A percentile compares a stretch with the other conserved stretches of the same genome.
phyloP scores from a whole-genome alignment of 495 filamentous ascomycete genomes.

The Annulohypoxylon bovei region DNA sequence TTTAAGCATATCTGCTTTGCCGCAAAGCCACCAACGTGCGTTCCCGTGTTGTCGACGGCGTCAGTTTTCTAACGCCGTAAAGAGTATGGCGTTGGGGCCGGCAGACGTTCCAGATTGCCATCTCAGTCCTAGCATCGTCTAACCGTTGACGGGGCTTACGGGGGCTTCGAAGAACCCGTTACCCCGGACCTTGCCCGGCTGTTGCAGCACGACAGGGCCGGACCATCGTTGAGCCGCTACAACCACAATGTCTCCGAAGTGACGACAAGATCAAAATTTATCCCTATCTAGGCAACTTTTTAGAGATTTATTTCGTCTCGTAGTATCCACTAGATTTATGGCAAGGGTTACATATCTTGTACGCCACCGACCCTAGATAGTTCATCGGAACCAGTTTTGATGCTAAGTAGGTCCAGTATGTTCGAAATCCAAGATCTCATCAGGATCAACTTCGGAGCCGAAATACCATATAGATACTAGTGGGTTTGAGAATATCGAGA shows the following conservation, averaged over 20 bases:
- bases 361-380: background rate
- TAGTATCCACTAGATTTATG: background rate
- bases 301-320: background rate
- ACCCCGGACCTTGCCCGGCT: background rate
- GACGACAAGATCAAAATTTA: background rate
- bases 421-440: background rate
- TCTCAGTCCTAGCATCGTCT: background rate
- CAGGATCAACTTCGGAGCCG: background rate
- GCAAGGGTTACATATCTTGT: background rate
- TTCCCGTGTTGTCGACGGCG: background rate
- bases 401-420: background rate
- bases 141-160: conserved; percentile 2
- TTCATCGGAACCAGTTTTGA: background rate
- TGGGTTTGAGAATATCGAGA: background rate
- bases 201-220: background rate
- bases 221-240: conserved; percentile 18
- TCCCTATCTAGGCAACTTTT: background rate
- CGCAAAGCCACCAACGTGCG: background rate
- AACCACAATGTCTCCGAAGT: conserved; percentile 20
- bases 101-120: background rate
- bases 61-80: background rate
- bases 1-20: background rate
- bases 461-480: background rate
- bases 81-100: background rate
- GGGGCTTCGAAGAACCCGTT: conserved; percentile 24